Evolutionary conservation across 768 basidiomycete genomes (phyloP).

Genomic region (Calvatia gigantea): DNA sequence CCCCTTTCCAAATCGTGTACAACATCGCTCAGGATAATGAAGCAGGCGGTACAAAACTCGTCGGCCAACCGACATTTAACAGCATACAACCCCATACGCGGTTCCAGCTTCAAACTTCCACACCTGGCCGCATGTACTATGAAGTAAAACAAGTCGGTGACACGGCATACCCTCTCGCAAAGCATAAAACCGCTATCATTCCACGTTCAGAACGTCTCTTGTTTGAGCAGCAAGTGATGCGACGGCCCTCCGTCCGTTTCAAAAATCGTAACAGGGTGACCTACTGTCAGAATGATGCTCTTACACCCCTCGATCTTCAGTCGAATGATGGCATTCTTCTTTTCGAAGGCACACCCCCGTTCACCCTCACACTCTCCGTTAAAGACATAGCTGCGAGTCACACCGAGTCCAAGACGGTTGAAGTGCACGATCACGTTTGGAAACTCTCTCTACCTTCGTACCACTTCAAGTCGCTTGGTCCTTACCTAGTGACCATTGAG

Average conservation of each 20-base stretch:
- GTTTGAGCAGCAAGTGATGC: conserved; percentile 83
- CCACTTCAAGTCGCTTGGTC: conserved; percentile 73
- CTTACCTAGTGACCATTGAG: conserved; percentile 77
- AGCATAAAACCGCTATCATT: conserved; percentile 58
- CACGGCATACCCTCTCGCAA: conserved; percentile 73
- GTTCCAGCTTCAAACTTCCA: conserved; percentile 77
- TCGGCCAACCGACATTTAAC: conserved; percentile 78
- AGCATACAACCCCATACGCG: conserved; percentile 79
- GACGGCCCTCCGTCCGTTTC: conserved; percentile 80
- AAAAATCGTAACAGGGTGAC: conserved; percentile 59
- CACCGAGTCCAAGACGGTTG: conserved; percentile 53
- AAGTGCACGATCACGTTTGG: conserved; percentile 55
- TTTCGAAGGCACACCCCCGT: conserved; percentile 85
- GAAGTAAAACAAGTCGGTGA: conserved; percentile 90
- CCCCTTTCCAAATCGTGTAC: conserved; percentile 94
- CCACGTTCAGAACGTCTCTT: conserved; percentile 66
- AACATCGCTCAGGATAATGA: conserved; percentile 73
- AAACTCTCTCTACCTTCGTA: conserved; percentile 67
- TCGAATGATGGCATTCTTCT: conserved; percentile 59
- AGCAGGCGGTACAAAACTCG: conserved; percentile 61
- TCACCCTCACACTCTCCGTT: conserved; percentile 70
- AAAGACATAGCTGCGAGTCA: conserved; percentile 74
- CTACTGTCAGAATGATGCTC: conserved; percentile 72
- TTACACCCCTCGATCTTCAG: conserved; percentile 50
- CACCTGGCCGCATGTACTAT: conserved; percentile 80